Evolutionary conservation across 1,139 yeast species (phyloP), one percentile per base, ranked within the genome.

Genomic region (Saccharomycopsis hybrid): DNA sequence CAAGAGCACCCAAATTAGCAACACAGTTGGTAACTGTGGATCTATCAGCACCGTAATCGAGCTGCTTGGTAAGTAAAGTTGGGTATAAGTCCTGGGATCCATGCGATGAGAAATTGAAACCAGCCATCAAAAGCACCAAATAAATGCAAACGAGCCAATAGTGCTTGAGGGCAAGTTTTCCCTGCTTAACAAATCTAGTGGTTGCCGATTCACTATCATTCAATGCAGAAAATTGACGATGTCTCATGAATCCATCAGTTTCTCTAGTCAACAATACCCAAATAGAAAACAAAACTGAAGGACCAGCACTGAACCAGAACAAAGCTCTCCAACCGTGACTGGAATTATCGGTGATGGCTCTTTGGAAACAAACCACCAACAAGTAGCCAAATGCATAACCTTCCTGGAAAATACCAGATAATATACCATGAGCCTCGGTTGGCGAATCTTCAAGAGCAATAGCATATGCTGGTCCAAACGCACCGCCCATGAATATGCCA

Each of bases 281-380:
- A 37, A 67, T 57, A 49, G 77, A 72, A 56, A 83, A 72, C 18
- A 81, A 62, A 41, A 77, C 74, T 30, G 85, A 81, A 9, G 82
- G 76, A 30, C 90, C 85, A 29, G 92, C 80, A 48, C 85, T 78
- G 60, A 87, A 84, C 89, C 94, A 85, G 65, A 81, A 83, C 56
- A 85, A 70, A 1, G 88, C 76, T 61, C 94, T 74, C 95, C 95
- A 86, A 1, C 77, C 74, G 57, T 78, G 75, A 1, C 66, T 54
- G 7, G 80, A 66, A 51, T 72, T 74, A 56, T 74, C 76, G 3
- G 73, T 73, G 56, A 82, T 70, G 1, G 84, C 85, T 56, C 88
- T 72, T 56, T 74, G 76, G 65, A 83, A 82, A 41, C 80, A 69
- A 42, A 80, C 85, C 3, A 80, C 85, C 39, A 82, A 62, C 46